Conservation (phyloP, 2,329 filamentous ascomycete genomes). For the Amauroascus niger region DNA sequence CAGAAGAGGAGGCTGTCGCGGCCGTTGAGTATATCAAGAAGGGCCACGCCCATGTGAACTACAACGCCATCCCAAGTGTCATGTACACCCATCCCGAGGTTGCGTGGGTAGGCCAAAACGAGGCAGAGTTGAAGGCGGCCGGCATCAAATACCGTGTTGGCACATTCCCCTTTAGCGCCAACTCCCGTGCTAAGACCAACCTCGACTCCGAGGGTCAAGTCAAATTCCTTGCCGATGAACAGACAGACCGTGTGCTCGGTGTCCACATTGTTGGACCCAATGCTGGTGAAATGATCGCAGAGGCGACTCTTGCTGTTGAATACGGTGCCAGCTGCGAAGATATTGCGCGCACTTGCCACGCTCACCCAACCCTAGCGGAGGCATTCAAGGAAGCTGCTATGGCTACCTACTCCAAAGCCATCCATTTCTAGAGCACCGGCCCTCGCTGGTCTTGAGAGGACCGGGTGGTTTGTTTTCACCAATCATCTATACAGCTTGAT, state of each 20-base stretch:
- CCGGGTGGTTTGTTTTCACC: not conserved
- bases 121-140: conserved; percentile 84
- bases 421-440: conserved; percentile 66
- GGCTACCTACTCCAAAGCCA: conserved; percentile 89
- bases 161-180: conserved; percentile 94
- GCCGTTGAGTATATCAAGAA: conserved; percentile 96
- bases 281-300: conserved; percentile 98
- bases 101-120: conserved; percentile 95
- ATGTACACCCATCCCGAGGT: conserved; percentile 99
- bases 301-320: conserved; percentile 88
- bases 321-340: conserved; percentile 95
- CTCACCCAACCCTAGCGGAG: conserved; percentile 90
- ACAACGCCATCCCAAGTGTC: conserved; percentile 91
- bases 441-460: not conserved
- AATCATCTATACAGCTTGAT: not conserved
- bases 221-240: conserved; percentile 91
- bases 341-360: conserved; percentile 88
- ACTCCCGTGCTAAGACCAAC: conserved; percentile 98
- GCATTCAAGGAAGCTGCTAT: conserved; percentile 99
- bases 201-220: conserved; percentile 90
- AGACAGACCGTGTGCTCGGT: conserved; percentile 91
- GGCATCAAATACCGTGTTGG: conserved; percentile 88
- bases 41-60: conserved; percentile 97
- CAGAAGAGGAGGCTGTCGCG: conserved; percentile 93
- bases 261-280: conserved; percentile 94